phyloP scores from a whole-genome alignment of 2,329 filamentous ascomycete genomes.

The Tolypocladium guangdongense region DNA sequence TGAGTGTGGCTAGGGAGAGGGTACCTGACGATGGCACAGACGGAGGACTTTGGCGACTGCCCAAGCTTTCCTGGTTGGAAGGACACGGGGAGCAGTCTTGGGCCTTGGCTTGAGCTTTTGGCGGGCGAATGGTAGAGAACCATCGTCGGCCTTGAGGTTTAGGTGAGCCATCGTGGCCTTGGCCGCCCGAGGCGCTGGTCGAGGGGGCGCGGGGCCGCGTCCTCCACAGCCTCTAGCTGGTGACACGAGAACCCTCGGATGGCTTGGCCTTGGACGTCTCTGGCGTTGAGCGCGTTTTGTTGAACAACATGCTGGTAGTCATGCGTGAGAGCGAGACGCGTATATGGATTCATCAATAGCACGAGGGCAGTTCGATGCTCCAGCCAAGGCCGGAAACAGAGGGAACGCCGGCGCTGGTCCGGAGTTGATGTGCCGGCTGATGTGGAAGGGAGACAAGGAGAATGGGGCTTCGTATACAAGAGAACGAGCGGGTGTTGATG shows the following conservation, averaged over 20 bases:
- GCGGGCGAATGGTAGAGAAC: slow-evolving; percentile 9
- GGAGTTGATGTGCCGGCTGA: neutral
- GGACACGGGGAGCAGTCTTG: neutral
- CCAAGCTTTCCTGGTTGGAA: neutral
- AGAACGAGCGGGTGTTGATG: neutral
- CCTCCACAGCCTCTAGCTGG: slow-evolving; percentile 17
- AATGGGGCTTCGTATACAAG: neutral
- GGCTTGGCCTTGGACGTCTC: slow-evolving; percentile 3
- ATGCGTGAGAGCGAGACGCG: slow-evolving; percentile 1
- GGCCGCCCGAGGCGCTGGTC: slow-evolving; percentile 1
- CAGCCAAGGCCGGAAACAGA: neutral
- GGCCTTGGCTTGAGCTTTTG: neutral
- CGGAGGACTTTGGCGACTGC: neutral
- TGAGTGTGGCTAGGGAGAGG: neutral
- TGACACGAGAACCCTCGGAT: slow-evolving; percentile 4
- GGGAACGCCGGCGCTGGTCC: neutral
- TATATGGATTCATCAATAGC: neutral
- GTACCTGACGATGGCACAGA: neutral
- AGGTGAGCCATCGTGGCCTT: neutral
- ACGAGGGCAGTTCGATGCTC: neutral
- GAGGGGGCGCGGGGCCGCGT: slow-evolving; percentile 8
- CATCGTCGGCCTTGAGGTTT: slow-evolving; percentile 6
- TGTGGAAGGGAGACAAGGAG: neutral
- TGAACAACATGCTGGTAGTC: slow-evolving; percentile 12
- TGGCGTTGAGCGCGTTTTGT: slow-evolving; percentile 6